These are phyloP conservation scores for Fraxinus americana DNA, from an alignment of 257 asterid genomes.

Conservation along the genomic window DNA sequence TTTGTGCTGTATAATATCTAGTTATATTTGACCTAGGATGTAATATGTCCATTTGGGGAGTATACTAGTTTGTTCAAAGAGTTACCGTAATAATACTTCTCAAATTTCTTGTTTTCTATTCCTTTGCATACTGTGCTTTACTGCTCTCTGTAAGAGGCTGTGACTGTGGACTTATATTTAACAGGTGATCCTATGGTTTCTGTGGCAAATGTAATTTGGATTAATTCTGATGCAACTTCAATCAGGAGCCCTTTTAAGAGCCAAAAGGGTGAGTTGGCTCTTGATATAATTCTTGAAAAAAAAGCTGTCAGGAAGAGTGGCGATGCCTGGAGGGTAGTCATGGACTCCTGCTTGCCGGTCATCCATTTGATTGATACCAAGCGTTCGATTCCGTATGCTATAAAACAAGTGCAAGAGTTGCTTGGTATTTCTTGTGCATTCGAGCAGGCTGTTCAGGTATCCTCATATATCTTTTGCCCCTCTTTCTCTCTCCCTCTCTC, in stretches of 20 bases:
- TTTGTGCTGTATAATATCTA: background rate
- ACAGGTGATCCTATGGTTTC: conserved; percentile 93
- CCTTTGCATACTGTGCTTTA: background rate
- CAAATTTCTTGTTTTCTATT: background rate
- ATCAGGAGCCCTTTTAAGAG: conserved; percentile 65
- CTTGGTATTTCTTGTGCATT: conserved; percentile 98
- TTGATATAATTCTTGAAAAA: conserved; percentile 80
- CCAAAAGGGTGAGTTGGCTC: conserved; percentile 75
- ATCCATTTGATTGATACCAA: conserved; percentile 75
- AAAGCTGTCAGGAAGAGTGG: conserved; percentile 76
- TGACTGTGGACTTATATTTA: conserved; percentile 18
- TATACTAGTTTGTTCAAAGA: background rate
- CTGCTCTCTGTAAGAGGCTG: conserved; percentile 6
- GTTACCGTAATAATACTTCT: conserved; percentile 5
- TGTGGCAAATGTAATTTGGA: conserved; percentile 65
- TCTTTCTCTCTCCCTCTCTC: background rate
- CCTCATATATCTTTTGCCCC: background rate
- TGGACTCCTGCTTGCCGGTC: conserved; percentile 90
- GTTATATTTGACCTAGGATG: background rate
- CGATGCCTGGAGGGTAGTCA: conserved; percentile 89
- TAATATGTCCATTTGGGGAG: background rate
- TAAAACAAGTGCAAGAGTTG: conserved; percentile 88
- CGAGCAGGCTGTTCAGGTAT: conserved; percentile 99
- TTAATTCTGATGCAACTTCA: conserved; percentile 78
- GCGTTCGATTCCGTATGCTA: conserved; percentile 81